phyloP scores from a whole-genome alignment of 148 eudicot species.

The Polygonum aviculare region DNA sequence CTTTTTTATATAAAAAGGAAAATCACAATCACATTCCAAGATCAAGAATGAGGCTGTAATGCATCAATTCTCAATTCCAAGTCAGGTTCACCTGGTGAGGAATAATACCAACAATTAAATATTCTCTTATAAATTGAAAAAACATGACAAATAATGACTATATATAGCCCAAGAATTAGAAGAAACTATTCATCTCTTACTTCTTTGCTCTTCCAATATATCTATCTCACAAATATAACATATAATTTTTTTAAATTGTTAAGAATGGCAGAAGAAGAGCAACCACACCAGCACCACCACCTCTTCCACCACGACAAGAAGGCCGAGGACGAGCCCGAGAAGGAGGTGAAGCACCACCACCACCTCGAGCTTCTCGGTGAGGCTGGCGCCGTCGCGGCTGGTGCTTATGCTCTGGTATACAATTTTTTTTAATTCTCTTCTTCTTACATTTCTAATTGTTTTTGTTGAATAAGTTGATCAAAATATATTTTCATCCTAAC shows the following conservation, averaged over 20 bases:
- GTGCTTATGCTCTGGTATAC: slow-evolving; percentile 16
- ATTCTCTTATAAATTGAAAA: not conserved
- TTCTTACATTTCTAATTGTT: not conserved
- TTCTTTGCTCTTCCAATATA: not conserved
- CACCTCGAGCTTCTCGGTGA: slow-evolving; percentile 14
- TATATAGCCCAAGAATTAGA: not conserved
- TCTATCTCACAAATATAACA: not conserved
- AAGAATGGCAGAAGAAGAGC: slow-evolving; percentile 14
- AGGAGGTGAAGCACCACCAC: slow-evolving; percentile 19
- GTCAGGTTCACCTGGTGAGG: not conserved
- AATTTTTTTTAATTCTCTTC: not conserved
- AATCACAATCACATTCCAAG: not conserved
- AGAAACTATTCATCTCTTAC: not conserved
- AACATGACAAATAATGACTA: not conserved
- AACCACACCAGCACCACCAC: slow-evolving; percentile 14
- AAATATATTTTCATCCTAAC: not conserved
- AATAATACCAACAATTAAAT: not conserved
- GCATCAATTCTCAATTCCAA: not conserved
- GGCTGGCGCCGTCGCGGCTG: slow-evolving; percentile 20
- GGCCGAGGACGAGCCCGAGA: slow-evolving; percentile 9
- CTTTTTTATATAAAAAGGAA: not conserved
- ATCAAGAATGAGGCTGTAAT: not conserved
- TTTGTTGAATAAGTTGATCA: not conserved
- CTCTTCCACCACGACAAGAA: slow-evolving; percentile 12
- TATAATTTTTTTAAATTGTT: too few species aligned